Evolutionary conservation across 768 basidiomycete genomes (phyloP), one percentile per base, ranked within the genome.

Genomic region (Trametes maxima): DNA sequence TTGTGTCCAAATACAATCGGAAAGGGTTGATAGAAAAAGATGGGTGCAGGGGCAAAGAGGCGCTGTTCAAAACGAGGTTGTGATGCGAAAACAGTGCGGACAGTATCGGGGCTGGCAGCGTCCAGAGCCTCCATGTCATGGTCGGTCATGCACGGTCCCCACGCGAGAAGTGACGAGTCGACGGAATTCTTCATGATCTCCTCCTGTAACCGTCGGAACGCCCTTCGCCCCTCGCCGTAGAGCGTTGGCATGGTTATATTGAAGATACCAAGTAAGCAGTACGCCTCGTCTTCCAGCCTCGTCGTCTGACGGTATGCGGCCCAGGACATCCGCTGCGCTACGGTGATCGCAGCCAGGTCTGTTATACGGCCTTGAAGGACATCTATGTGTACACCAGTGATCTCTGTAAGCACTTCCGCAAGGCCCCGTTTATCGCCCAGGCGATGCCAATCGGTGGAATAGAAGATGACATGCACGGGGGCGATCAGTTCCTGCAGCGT

Each of bases 401-500:
- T 50, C 14, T 49, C 39, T 24, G 16, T 12, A 11, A 58, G 25
- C 14, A 49, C 8, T 10, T 12, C 11, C 25, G 57, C 57, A 17
- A 58, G 57, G 19, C 50, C 57, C 22, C 16, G 2, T 40, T 50
- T 50, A 7, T 37, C 43, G 25, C 57, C 57, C 7, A 58, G 36
- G 17, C 22, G 48, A 14, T 7, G 2, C 57, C 57, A 58, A 4
- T 49, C 37, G 14, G 35, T 14, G 16, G 57, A 49, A 10, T 50
- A 13, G 47, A 58, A 58, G 5, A 58, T 12, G 1, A 58, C 39
- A 12, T 42, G 22, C 16, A 19, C 19, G 1, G 57, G 57, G 16
- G 57, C 57, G 57, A 58, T 24, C 21, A 58, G 47, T 39, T 58
- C 57, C 57, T 58, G 57, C n/a, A 58, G 35, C 46, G 47, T 58